Base-by-base conservation (phyloP, 1,284 basidiomycete species). In the Rhodofomes roseus region DNA sequence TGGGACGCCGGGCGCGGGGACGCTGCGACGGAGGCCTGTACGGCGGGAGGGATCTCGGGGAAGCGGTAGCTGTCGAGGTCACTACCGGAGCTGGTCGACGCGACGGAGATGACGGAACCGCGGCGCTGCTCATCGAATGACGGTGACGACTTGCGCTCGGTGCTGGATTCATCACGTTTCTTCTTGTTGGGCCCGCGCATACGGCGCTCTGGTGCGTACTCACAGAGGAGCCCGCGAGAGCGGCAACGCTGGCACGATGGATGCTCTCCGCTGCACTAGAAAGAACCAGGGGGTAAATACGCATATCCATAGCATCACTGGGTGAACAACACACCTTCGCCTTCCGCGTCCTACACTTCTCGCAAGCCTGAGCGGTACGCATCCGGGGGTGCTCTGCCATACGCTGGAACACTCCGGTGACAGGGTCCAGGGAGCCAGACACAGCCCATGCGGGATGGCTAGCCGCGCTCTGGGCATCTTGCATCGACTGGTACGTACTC, bases 161-260 rank as follows among this genome's bases (percentile, higher is more conserved):
- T 53, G 18, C 48, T 58, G 41, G 57, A 22, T 40, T 58, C 60
- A 55, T 64, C 62, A n/a, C 66, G 61, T 67, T 77, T 79, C 31
- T 74, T 66, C 62, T 85, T 86, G 70, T 83, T 85, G n/a, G 85
- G 83, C 0, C 84, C 85, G 12, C 85, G 79, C 58, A 84, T 79
- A 37, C 83, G 76, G 2, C 83, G 81, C 71, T 89, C 85, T 44
- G 83, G 79, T 0, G 85, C 83, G 64, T 79, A 79, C 55, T 72
- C 70, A 69, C 77, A 79, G 23, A 65, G 57, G 22, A 77, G 69
- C 1, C 75, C 73, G 4, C 76, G 66, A n/a, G 61, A 57, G 27
- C 65, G 51, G 66, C 77, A 79, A 8, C 77, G 72, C 59, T 68
- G 63, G 64, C 77, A 79, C 0, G 67, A 57, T 1, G 75, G 76